Evolutionary conservation across 2,329 filamentous ascomycete genomes (phyloP), one percentile per base, ranked within the genome.

Genomic region (Aspergillus sp.): DNA sequence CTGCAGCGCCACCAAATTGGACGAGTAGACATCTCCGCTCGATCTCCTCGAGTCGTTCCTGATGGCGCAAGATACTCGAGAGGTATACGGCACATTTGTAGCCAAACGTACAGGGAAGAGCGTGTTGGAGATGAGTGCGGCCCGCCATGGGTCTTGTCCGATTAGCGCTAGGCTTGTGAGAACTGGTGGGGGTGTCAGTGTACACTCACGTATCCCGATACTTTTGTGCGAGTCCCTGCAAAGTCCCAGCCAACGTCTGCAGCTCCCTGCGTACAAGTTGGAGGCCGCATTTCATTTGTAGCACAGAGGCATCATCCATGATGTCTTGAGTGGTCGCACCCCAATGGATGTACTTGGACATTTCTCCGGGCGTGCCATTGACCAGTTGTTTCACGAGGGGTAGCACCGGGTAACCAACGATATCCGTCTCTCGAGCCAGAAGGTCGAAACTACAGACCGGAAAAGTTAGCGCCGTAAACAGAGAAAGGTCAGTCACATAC

Each of bases 241-340:
- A 41, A 15, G 38, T 49, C 7, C n/a, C 34, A 25, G 19, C 54
- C 31, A 57, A 22, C 3, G 54, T 50, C 22, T 49, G 31, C 75
- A 78, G 2, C 67, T 67, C 38, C 78, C 77, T 17, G 84, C 73
- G 1, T 72, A 76, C 4, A 69, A 62, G 69, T 7, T 48, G 19
- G 9, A 85, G 71, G 0, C 82, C 83, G 11, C 75, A 64, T 31
- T 81, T 80, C 66, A 84, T 83, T 62, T 85, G 83, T 9, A 86
- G 68, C 8, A 84, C 74, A 2, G 78, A 80, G 0, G 83, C 83
- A 0, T 79, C 73, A 64, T 85, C 84, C 82, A 84, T 84, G 60
- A 85, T 85, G 63, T 86, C 83, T 63, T 85, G 83, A 0, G 84
- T 85, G 0, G 84, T 85, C 4, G 83, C 83, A 6, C 84, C 84